phyloP scores from a whole-genome alignment of 352 stramenopile genomes.

The Phytophthora agathidicida region DNA sequence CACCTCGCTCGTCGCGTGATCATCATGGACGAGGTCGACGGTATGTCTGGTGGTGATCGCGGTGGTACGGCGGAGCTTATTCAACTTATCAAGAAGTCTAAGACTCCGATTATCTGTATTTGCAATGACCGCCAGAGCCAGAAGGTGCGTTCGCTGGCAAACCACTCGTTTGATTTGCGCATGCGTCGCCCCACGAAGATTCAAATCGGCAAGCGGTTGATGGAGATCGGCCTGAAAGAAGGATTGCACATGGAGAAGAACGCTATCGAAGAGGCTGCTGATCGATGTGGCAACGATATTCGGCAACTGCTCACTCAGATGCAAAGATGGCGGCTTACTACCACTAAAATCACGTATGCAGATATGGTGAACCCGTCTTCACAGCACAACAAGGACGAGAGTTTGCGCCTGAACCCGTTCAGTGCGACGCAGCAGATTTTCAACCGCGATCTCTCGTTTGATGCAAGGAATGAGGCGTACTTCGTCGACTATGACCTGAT shows the following conservation, averaged over 20 bases:
- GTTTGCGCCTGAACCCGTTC: constrained; percentile 95
- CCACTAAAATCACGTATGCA: constrained; percentile 82
- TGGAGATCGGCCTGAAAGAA: constrained; percentile 91
- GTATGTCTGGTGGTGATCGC: constrained; percentile 97
- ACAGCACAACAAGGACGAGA: constrained; percentile 93
- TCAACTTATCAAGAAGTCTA: constrained; percentile 98
- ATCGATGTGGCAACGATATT: constrained; percentile 98
- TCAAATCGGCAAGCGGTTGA: constrained; percentile 92
- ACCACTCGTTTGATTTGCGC: constrained; percentile 97
- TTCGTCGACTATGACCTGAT: constrained; percentile 99
- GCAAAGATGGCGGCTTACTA: constrained; percentile 95
- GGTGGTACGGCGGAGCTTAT: constrained; percentile 98
- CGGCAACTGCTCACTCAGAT: constrained; percentile 97
- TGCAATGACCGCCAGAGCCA: constrained; percentile 98
- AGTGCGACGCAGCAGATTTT: constrained; percentile 95
- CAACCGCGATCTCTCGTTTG: constrained; percentile 77
- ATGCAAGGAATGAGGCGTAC: constrained; percentile 95
- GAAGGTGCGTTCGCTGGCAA: constrained; percentile 95
- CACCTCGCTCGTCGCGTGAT: constrained; percentile 91
- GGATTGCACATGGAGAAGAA: constrained; percentile 95
- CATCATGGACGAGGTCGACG: constrained; percentile 99
- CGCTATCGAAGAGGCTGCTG: constrained; percentile 95
- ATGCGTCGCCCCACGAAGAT: constrained; percentile 94
- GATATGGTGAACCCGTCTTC: constrained; percentile 83
- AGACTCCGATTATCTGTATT: constrained; percentile 99